These are phyloP conservation scores for Giardia duodenalis DNA, from an alignment of 208 protist species.

Conservation along the genomic window DNA sequence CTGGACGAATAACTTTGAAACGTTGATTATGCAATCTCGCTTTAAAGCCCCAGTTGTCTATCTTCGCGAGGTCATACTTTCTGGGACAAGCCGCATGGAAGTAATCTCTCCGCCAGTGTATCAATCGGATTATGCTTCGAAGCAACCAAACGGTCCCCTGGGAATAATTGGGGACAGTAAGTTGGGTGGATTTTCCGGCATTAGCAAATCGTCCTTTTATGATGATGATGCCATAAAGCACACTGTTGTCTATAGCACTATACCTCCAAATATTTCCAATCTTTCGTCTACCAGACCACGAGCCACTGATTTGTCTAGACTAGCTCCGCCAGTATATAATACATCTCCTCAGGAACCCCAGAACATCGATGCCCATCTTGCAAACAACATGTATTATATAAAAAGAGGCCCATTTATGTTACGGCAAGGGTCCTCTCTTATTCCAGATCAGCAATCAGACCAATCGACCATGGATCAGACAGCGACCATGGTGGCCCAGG, in stretches of 20 bases:
- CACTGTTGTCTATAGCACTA: not conserved
- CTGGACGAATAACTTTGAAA: not conserved
- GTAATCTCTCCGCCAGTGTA: not conserved
- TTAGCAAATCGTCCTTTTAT: not conserved
- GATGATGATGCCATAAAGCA: not conserved
- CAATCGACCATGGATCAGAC: too few species aligned
- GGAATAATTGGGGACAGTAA: not conserved
- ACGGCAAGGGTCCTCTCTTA: too few species aligned
- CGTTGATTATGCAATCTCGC: not conserved
- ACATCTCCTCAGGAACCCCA: too few species aligned
- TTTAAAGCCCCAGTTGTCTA: not conserved
- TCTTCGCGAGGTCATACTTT: not conserved
- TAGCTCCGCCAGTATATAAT: too few species aligned
- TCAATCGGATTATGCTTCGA: not conserved
- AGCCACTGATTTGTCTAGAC: too few species aligned
- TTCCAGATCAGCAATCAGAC: too few species aligned
- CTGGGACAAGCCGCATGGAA: not conserved
- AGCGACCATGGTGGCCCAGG: too few species aligned
- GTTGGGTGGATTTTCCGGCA: not conserved
- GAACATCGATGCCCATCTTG: too few species aligned
- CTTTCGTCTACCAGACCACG: too few species aligned
- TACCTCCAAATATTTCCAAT: not conserved
- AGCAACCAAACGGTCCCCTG: not conserved
- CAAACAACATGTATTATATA: too few species aligned
- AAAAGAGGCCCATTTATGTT: too few species aligned